Percentiles rank a stretch among this genome's conserved stretches.
Conservation (phyloP, 257 asterid genomes). For the Nicotiana undulata region DNA sequence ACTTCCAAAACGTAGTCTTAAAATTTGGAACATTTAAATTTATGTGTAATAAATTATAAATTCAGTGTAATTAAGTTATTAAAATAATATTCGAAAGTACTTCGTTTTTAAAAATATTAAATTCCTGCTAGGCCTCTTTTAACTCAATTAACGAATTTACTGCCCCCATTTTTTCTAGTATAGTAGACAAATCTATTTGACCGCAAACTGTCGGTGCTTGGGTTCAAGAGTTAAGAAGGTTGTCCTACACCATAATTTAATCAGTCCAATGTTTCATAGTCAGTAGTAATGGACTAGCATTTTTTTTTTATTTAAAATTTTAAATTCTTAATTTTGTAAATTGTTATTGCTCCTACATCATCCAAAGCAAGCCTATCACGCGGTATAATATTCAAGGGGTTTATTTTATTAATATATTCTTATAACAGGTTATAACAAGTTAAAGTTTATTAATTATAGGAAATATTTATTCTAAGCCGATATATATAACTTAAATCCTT, state of each 20-base stretch:
- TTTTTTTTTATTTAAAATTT: neutral
- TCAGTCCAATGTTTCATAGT: neutral
- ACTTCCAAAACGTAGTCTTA: neutral
- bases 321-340: too few relatives aligned
- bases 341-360: neutral
- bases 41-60: neutral
- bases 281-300: neutral
- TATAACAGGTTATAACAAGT: too few relatives aligned
- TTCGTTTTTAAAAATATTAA: neutral
- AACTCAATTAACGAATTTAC: neutral
- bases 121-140: neutral
- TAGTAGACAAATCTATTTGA: neutral
- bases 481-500: too few relatives aligned
- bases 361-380: neutral
- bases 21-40: neutral
- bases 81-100: neutral
- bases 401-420: too few relatives aligned
- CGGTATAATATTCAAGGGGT: neutral
- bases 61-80: neutral
- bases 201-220: constrained; percentile 14
- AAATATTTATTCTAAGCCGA: too few relatives aligned
- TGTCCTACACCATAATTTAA: neutral
- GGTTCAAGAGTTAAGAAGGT: neutral
- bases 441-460: too few relatives aligned
- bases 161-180: neutral